These are phyloP conservation scores for Discostella pseudostelligera DNA, from an alignment of 108 stramenopile genomes.

Conservation along the genomic window DNA sequence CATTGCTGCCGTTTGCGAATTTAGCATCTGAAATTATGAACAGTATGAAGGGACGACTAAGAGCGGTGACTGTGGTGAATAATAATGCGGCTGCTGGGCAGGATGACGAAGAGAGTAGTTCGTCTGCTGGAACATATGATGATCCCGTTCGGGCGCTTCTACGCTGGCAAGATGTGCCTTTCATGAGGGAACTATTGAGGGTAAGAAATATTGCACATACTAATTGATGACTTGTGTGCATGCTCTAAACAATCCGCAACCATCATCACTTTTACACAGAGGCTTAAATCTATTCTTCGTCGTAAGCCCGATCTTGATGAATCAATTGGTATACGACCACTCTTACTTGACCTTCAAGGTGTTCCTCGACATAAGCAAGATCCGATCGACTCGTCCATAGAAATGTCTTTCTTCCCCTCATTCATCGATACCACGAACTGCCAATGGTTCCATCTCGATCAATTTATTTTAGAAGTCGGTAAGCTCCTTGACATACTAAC, in stretches of 20 bases:
- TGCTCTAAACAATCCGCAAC: neutral
- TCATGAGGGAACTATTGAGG: conserved; percentile 59
- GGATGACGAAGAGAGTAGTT: conserved; percentile 2
- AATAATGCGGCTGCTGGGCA: conserved; percentile 34
- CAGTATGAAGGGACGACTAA: conserved; percentile 53
- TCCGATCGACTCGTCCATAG: conserved; percentile 40
- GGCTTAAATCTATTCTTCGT: conserved; percentile 68
- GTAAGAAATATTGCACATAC: conserved; percentile 38
- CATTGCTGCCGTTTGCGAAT: conserved; percentile 73
- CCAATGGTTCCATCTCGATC: conserved; percentile 35
- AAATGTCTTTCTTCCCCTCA: conserved; percentile 34
- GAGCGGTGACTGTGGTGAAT: conserved; percentile 55
- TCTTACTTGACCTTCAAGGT: conserved; percentile 79
- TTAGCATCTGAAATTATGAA: conserved; percentile 65
- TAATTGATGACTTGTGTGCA: neutral
- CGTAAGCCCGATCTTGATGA: conserved; percentile 64
- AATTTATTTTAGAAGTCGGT: conserved; percentile 25
- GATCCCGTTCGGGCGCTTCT: conserved; percentile 22
- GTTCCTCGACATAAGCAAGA: conserved; percentile 67
- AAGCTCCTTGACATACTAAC: conserved; percentile 25
- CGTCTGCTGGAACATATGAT: conserved; percentile 5
- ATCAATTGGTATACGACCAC: conserved; percentile 82
- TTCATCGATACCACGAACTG: neutral
- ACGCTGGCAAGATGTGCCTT: conserved; percentile 44
- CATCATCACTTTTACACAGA: conserved; percentile 20